Base-by-base conservation (phyloP, 2,329 filamentous ascomycete genomes). In the Talaromyces albobiverticillius region DNA sequence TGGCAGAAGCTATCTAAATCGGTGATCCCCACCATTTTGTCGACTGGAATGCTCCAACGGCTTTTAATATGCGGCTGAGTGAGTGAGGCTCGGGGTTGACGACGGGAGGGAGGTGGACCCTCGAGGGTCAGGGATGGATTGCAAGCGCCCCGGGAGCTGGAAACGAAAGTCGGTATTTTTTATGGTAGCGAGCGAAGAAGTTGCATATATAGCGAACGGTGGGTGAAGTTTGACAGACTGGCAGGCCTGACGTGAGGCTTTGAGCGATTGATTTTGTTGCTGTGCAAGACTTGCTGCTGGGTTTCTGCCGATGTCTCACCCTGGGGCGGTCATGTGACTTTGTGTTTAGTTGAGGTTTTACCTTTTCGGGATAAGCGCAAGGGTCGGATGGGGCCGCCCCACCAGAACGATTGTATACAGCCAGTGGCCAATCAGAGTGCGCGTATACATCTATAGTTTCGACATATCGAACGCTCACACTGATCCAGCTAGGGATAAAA, bases 1-100 rank as follows among this genome's bases (percentile, higher is more conserved):
- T 83, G 79, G 82, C 94, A 99, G 78, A 97, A 87, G 63, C 81
- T 79, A 55, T 86, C 84, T 76, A 97, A 97, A 75, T 95, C 88
- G 63, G 93, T 93, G 74, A 97, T 97, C 60, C 86, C 88, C 82
- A 95, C 92, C 74, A 79, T 85, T n/a, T n/a, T n/a, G 71, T 29
- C 58, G 45, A 29, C 6, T 22, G 16, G 25, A 31, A 18, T 20
- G n/a, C 46, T 25, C 22, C 5, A 23, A 16, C 22, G 20, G 13
- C n/a, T 13, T 43, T 16, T 26, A 16, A 29, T 14, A 23, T n/a
- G 13, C 18, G 10, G 42, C 11, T 3, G 42, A 20, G 16, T n/a
- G 23, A 14, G 3, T n/a, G 16, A 46, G 20, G 29, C 20, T 40
- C 18, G 16, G 16, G 16, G 16, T 40, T 20, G 9, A 40, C 20